These are phyloP conservation scores for Mycena latifolia DNA, from an alignment of 768 basidiomycete species.

Conservation along the genomic window DNA sequence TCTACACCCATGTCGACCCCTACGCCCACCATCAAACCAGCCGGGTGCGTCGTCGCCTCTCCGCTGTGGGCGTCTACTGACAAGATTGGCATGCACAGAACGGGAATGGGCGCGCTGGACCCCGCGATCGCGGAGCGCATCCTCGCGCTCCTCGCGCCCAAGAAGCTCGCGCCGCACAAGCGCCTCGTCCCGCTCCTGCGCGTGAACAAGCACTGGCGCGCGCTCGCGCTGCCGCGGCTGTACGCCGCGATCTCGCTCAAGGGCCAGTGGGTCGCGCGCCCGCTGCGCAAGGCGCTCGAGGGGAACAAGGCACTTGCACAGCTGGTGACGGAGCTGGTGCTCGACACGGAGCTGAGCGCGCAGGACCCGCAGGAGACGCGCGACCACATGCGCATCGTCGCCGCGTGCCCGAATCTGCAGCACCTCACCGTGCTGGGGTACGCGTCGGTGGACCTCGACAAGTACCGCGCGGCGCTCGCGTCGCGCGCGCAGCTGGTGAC, in stretches of 20 bases:
- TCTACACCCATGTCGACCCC: slow-evolving; percentile 10
- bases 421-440: slow-evolving; percentile 31
- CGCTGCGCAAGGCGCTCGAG: slow-evolving; percentile 19
- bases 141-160: slow-evolving; percentile 20
- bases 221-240: not conserved
- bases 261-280: slow-evolving; percentile 25
- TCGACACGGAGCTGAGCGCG: slow-evolving; percentile 29
- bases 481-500: slow-evolving; percentile 1
- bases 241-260: slow-evolving; percentile 27
- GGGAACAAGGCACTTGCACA: slow-evolving; percentile 4
- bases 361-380: slow-evolving; percentile 25
- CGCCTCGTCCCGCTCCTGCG: slow-evolving; percentile 24
- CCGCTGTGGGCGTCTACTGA: no score
- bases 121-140: slow-evolving; percentile 22
- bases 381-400: slow-evolving; percentile 28
- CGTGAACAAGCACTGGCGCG: slow-evolving; percentile 29
- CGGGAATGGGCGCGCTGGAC: slow-evolving; percentile 23
- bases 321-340: slow-evolving; percentile 19
- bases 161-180: slow-evolving; percentile 31
- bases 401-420: slow-evolving; percentile 18
- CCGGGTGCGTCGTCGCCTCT: slow-evolving; percentile 7
- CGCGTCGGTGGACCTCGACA: slow-evolving; percentile 6
- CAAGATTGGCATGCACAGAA: not conserved
- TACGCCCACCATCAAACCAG: not conserved
- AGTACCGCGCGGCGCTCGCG: slow-evolving; percentile 18